Evolutionary conservation across 768 basidiomycete genomes (phyloP).

Genomic region (Suillus brevipes): DNA sequence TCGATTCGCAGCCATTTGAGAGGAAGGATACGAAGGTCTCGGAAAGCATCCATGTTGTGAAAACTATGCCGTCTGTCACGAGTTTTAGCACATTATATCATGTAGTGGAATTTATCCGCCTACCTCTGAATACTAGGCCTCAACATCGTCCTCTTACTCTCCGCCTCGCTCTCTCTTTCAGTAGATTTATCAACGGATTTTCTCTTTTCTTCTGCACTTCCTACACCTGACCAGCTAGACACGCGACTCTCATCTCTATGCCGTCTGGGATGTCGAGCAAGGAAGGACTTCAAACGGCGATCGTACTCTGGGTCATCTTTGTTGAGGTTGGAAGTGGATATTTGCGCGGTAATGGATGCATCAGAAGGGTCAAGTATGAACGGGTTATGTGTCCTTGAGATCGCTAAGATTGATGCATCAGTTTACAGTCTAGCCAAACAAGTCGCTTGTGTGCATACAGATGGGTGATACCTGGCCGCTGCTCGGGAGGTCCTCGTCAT

Average conservation of each 20-base stretch:
- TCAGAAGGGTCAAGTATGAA: conserved; percentile 32
- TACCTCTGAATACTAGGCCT: conserved; percentile 7
- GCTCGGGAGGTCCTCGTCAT: conserved; percentile 70
- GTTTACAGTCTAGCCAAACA: background rate
- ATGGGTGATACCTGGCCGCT: conserved; percentile 77
- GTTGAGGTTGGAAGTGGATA: background rate
- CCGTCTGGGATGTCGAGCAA: conserved; percentile 9
- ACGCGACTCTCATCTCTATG: conserved; percentile 36
- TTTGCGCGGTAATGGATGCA: conserved; percentile 8
- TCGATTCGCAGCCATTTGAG: conserved; percentile 73
- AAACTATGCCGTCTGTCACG: conserved; percentile 59
- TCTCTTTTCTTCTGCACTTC: conserved; percentile 22
- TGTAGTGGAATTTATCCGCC: background rate
- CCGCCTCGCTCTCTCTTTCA: conserved; percentile 16
- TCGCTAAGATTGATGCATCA: conserved; percentile 20
- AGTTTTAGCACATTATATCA: conserved; percentile 3
- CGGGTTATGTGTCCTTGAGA: conserved; percentile 23
- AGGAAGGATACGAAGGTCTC: conserved; percentile 47
- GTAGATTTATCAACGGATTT: conserved; percentile 7
- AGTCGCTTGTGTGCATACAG: conserved; percentile 42
- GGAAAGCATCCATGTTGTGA: conserved; percentile 57
- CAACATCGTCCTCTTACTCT: conserved; percentile 11
- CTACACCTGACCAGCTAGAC: conserved; percentile 48
- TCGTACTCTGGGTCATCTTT: conserved; percentile 27
- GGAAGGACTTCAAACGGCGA: conserved; percentile 33